These are phyloP conservation scores for Pseudophaeomoniella oleicola DNA, from an alignment of 2,329 filamentous ascomycete genomes.

Conservation along the genomic window DNA sequence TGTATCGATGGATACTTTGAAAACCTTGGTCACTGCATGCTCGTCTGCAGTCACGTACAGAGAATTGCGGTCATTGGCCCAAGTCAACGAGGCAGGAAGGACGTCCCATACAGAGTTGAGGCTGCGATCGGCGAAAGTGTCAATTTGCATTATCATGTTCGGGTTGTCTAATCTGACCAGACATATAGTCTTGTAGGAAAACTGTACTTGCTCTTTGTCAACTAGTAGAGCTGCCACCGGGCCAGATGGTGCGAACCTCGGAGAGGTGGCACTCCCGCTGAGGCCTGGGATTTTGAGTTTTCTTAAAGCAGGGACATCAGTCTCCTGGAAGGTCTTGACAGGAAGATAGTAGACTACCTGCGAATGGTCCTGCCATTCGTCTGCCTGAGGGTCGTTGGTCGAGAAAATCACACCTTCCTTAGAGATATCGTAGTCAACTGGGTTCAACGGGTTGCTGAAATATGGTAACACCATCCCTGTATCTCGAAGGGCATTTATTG, in stretches of 20 bases:
- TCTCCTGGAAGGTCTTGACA: not conserved
- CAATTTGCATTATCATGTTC: too few species aligned
- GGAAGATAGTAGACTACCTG: not conserved
- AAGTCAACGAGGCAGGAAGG: not conserved
- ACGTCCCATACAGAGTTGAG: not conserved
- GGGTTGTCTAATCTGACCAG: not conserved
- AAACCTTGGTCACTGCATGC: not conserved
- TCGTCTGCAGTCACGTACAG: not conserved
- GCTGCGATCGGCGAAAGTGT: not conserved
- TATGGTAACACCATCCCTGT: not conserved
- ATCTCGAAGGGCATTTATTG: not conserved
- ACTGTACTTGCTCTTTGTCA: not conserved
- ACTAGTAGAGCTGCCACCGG: not conserved
- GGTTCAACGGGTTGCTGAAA: not conserved
- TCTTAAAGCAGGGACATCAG: not conserved
- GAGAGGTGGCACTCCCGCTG: not conserved
- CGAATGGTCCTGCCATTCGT: not conserved
- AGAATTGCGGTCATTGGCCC: conserved; percentile 1
- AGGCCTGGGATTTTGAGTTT: not conserved
- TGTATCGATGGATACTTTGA: not conserved
- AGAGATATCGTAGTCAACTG: not conserved
- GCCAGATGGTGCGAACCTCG: not conserved
- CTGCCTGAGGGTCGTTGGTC: not conserved
- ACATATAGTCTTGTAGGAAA: not conserved
- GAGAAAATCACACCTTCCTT: not conserved